Conservation (phyloP, 768 basidiomycete species). For the Mycena pura region DNA sequence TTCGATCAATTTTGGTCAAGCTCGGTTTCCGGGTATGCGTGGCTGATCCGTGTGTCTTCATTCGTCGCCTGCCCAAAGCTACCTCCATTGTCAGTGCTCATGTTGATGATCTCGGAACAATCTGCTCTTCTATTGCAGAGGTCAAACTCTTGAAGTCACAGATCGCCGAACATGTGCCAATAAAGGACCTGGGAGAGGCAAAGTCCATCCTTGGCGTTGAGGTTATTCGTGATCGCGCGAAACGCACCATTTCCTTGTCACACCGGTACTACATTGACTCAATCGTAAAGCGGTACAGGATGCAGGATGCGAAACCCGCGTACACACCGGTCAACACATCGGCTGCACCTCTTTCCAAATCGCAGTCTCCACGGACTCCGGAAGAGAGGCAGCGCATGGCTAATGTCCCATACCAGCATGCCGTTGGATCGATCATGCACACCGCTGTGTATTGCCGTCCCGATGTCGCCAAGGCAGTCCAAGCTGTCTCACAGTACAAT, state of each 20-base stretch:
- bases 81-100: slow-evolving; percentile 31
- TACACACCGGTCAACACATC: slow-evolving; percentile 33
- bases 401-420: too few relatives aligned
- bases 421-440: too few relatives aligned
- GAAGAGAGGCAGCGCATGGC: too few relatives aligned
- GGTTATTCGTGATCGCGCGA: slow-evolving; percentile 18
- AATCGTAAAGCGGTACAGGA: slow-evolving; percentile 25
- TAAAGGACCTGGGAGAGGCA: slow-evolving; percentile 26
- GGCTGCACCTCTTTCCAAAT: too few relatives aligned
- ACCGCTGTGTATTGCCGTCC: too few relatives aligned
- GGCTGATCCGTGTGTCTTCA: slow-evolving; percentile 32
- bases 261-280: slow-evolving; percentile 25
- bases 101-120: slow-evolving; percentile 34
- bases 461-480: too few relatives aligned
- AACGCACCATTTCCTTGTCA: slow-evolving; percentile 23
- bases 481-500: too few relatives aligned
- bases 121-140: slow-evolving; percentile 14
- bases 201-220: slow-evolving; percentile 33
- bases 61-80: neutral
- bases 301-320: slow-evolving; percentile 22
- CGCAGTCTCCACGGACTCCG: too few relatives aligned
- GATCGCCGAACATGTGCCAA: slow-evolving; percentile 18
- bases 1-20: slow-evolving; percentile 29
- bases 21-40: slow-evolving; percentile 24
- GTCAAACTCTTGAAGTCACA: slow-evolving; percentile 22